A percentile compares a stretch with the other conserved stretches of the same genome.
These are phyloP conservation scores for Penicillium rolfsii DNA, from an alignment of 2,329 filamentous ascomycete species.

Conservation along the genomic window DNA sequence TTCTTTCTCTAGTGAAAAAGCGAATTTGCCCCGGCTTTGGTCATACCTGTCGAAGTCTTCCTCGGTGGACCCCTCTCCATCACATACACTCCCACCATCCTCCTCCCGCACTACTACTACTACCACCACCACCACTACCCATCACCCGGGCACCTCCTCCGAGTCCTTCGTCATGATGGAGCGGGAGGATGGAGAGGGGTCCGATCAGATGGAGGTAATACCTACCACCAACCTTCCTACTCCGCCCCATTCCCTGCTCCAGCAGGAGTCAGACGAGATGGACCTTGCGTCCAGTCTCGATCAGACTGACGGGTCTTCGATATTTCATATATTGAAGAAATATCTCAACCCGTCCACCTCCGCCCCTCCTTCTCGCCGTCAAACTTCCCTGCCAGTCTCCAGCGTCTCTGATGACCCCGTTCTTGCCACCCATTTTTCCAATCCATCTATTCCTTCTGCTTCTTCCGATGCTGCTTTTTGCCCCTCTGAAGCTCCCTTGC, in stretches of 20 bases:
- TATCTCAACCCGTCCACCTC: conserved; percentile 45
- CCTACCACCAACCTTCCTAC: conserved; percentile 46
- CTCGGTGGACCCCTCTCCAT: conserved; percentile 16
- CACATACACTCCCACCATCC: conserved; percentile 19
- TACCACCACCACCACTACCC: conserved; percentile 1
- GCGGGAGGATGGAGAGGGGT: conserved; percentile 40
- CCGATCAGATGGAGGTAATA: conserved; percentile 37
- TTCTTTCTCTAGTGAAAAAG: conserved; percentile 76
- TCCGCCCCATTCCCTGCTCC: conserved; percentile 50
- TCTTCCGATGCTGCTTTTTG: conserved; percentile 31
- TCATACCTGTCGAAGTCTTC: conserved; percentile 38
- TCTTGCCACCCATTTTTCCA: conserved; percentile 70
- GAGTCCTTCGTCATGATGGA: conserved; percentile 50
- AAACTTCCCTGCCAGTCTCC: conserved; percentile 61
- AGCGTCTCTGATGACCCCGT: conserved; percentile 67
- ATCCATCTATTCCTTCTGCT: conserved; percentile 59
- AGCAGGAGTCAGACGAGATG: conserved; percentile 48
- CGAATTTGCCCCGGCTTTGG: conserved; percentile 48
- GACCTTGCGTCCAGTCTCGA: conserved; percentile 46
- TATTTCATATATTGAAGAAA: conserved; percentile 50
- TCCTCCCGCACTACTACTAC: conserved; percentile 3
- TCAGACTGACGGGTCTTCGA: conserved; percentile 45
- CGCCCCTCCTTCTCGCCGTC: conserved; percentile 45
- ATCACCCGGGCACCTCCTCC: conserved; percentile 34
- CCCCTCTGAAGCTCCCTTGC: conserved; percentile 56